Conservation (phyloP, 306 rosid species). For the Pyrus bretschneideri region DNA sequence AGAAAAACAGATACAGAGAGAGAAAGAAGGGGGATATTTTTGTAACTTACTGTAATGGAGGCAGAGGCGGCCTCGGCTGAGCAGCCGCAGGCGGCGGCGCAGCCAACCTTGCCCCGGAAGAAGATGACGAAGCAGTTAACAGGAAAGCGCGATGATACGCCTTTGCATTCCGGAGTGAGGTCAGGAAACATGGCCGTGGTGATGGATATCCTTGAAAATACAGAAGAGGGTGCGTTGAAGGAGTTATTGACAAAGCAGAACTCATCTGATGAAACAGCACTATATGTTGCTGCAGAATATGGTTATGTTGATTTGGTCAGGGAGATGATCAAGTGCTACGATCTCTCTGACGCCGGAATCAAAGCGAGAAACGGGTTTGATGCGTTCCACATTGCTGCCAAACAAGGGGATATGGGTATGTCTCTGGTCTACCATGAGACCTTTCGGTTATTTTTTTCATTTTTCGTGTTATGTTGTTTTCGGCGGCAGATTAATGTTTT, state of each 20-base stretch:
- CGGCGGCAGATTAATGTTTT: conserved; percentile 6
- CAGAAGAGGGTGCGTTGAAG: conserved; percentile 40
- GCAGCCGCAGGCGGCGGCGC: conserved; percentile 20
- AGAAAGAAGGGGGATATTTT: background rate
- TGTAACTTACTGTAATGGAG: conserved; percentile 35
- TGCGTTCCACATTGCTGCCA: conserved; percentile 94
- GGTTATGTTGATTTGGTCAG: conserved; percentile 72
- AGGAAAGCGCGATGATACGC: conserved; percentile 81
- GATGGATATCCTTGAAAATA: conserved; percentile 31
- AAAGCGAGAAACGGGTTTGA: conserved; percentile 93
- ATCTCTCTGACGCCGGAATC: conserved; percentile 67
- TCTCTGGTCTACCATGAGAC: background rate
- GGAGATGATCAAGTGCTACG: conserved; percentile 70
- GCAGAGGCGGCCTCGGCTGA: conserved; percentile 16
- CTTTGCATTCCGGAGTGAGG: conserved; percentile 74
- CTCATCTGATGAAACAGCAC: conserved; percentile 82
- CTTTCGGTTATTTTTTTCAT: background rate
- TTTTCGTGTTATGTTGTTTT: conserved; percentile 7
- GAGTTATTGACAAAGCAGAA: conserved; percentile 61
- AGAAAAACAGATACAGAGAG: background rate
- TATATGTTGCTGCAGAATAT: conserved; percentile 82
- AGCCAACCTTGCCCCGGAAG: conserved; percentile 40
- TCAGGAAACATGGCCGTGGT: conserved; percentile 48
- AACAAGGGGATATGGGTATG: conserved; percentile 87
- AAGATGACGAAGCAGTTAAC: conserved; percentile 89